Base-by-base conservation (phyloP, 1,284 basidiomycete genomes). In the Austroboletus rostrupii region DNA sequence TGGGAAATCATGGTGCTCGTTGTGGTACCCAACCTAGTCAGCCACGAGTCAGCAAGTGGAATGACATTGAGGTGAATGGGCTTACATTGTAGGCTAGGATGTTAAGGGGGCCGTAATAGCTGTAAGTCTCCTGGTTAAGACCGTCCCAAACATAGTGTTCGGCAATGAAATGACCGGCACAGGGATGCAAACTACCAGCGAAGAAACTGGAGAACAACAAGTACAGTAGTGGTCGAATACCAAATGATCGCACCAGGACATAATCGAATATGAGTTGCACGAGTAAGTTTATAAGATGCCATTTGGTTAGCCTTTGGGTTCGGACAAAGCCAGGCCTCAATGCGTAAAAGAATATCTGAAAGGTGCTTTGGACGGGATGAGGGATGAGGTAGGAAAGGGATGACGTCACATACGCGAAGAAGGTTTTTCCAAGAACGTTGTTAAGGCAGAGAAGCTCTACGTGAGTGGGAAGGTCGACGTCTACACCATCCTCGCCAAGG, bases 1-100 rank as follows among this genome's bases (percentile, higher is more conserved):
- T 9, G 96, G 95, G 71, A 99, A 99, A 71, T 99, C 96, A 72
- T 99, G 96, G 70, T 99, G 96, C 67, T 99, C 96, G 71, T 98
- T 97, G 69, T 98, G 96, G 67, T 97, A 98, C 40, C 96, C 96
- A 50, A 97, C 90, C 87, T 91, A 57, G n/a, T 47, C 9, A 14
- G 16, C 10, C 40, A 41, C n/a, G 13, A 39, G 16, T 48, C 35
- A 45, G 19, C 38, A 32, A 44, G 26, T 4, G 21, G 10, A 28
- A 50, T 16, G 31, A 36, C 39, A 32, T 2, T 7, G 11, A 45
- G 48, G 42, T 21, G 32, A 47, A 43, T 5, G 32, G 29, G 74
- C 86, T 53, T 52, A 90, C 95, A 60, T 99, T 99, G 71, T 97
- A 99, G n/a, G 92, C 90, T 14, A 99, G 72, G 6, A 87, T 59